phyloP scores from a whole-genome alignment of 495 filamentous ascomycete genomes.

The Immersiella caudata region DNA sequence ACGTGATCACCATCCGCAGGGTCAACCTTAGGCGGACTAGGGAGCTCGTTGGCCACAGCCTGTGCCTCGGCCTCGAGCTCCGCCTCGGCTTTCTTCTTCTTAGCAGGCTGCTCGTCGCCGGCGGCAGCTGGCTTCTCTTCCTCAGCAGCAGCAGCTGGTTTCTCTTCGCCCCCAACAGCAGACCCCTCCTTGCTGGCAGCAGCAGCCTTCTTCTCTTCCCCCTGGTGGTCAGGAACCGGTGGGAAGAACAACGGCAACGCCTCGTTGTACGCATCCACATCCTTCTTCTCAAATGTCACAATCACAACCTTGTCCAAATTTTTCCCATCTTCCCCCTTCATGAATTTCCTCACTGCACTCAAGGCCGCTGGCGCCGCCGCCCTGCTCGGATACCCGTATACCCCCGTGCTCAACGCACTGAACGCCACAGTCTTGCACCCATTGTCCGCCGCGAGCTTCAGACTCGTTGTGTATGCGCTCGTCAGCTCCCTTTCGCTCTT shows the following conservation, averaged over 20 bases:
- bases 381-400: constrained; percentile 83
- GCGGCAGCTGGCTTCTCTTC: not conserved
- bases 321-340: constrained; percentile 57
- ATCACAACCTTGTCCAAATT: constrained; percentile 76
- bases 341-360: constrained; percentile 68
- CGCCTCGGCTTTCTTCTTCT: not conserved
- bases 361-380: constrained; percentile 71
- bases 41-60: constrained; percentile 36
- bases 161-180: too few relatives aligned
- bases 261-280: constrained; percentile 69
- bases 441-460: constrained; percentile 71
- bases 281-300: constrained; percentile 77
- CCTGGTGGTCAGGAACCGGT: constrained; percentile 31
- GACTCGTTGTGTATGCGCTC: constrained; percentile 73
- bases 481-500: constrained; percentile 56
- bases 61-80: constrained; percentile 12
- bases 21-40: constrained; percentile 41
- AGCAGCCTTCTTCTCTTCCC: not conserved
- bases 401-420: constrained; percentile 77
- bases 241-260: constrained; percentile 62
- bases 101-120: not conserved
- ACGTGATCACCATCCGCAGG: constrained; percentile 37
- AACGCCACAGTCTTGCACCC: constrained; percentile 77
- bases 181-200: not conserved
- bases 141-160: too few relatives aligned